Percentiles rank a stretch among this genome's conserved stretches.
Evolutionary conservation across 345 rosid genomes (phyloP).

Genomic region (Anacardium occidentale): DNA sequence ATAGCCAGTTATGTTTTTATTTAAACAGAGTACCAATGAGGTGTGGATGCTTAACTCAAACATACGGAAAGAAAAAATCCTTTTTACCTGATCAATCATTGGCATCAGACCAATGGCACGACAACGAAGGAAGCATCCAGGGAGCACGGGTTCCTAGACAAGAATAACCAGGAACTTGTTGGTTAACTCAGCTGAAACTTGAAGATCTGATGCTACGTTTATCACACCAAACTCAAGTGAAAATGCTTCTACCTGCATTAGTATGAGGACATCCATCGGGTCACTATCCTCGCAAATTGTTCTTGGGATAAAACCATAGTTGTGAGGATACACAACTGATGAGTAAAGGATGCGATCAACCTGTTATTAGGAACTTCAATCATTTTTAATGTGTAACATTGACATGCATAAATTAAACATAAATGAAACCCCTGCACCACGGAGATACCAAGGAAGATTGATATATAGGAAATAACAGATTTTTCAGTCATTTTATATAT

Average conservation of each 20-base stretch:
- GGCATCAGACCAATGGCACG: slow-evolving; percentile 99
- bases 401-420: neutral
- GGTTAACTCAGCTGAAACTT: neutral
- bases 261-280: slow-evolving; percentile 91
- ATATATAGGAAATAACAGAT: neutral
- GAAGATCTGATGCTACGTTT: slow-evolving; percentile 6
- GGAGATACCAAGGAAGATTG: neutral
- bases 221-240: slow-evolving; percentile 6
- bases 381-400: neutral
- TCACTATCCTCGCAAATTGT: slow-evolving; percentile 97
- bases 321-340: slow-evolving; percentile 98
- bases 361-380: slow-evolving; percentile 37
- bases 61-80: neutral
- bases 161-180: slow-evolving; percentile 13
- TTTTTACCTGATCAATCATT: slow-evolving; percentile 86
- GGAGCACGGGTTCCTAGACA: slow-evolving; percentile 81
- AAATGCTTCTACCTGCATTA: slow-evolving; percentile 79
- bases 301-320: slow-evolving; percentile 96
- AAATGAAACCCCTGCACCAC: neutral
- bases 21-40: neutral
- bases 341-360: slow-evolving; percentile 96
- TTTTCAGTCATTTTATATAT: neutral
- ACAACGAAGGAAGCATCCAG: slow-evolving; percentile 93
- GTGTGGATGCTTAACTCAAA: neutral
- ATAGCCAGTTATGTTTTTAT: neutral